Conservation (phyloP, 345 rosid genomes). For the Eucalyptus polybractea region DNA sequence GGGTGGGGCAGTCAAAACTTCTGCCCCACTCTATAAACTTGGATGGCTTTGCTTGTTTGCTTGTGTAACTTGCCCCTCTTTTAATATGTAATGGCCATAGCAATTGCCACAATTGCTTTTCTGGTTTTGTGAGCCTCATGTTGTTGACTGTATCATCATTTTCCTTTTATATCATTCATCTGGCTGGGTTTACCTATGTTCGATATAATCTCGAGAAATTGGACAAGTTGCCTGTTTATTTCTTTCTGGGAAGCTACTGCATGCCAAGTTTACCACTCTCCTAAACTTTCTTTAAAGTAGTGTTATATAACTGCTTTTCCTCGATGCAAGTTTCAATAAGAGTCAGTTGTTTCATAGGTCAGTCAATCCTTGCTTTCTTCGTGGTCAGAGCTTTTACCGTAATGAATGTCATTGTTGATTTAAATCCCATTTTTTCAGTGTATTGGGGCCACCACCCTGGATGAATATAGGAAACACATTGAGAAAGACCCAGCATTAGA, state of each 20-base stretch:
- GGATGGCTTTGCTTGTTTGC: neutral
- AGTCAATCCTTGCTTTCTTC: neutral
- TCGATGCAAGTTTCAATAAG: neutral
- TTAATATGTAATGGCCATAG: neutral
- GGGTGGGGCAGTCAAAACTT: neutral
- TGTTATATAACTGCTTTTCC: neutral
- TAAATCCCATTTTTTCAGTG: constrained; percentile 38
- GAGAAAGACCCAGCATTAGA: constrained; percentile 99
- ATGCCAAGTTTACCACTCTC: neutral
- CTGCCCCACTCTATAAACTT: neutral
- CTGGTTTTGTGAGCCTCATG: neutral
- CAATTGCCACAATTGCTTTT: neutral
- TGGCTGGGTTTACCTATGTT: neutral
- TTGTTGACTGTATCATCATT: neutral
- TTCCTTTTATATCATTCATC: neutral
- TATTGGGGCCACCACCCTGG: constrained; percentile 98
- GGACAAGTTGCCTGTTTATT: neutral
- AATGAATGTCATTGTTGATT: neutral
- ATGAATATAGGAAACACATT: constrained; percentile 94
- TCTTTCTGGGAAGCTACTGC: neutral
- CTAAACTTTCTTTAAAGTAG: neutral
- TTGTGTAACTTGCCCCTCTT: neutral
- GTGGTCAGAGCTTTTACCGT: neutral
- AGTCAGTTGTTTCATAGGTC: neutral
- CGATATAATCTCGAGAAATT: neutral